Evolutionary conservation across 2,329 filamentous ascomycete genomes (phyloP).

Genomic region (Microdochium bolleyi): DNA sequence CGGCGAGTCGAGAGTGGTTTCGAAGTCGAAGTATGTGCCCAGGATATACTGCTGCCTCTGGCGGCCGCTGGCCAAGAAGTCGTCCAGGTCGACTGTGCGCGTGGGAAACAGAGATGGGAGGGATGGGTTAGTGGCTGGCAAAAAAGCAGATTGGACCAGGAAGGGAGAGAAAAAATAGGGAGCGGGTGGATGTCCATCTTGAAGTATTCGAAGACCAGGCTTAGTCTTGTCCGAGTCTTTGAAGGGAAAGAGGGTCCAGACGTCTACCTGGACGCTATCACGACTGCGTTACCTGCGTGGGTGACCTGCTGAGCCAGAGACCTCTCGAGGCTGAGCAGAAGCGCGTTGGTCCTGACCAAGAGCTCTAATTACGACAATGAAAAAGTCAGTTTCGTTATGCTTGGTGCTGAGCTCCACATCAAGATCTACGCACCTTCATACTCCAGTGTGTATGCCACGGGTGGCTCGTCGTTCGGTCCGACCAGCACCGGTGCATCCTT

Average conservation of each 20-base stretch:
- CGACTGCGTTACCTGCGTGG: constrained; percentile 56
- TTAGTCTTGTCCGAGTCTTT: too few relatives aligned
- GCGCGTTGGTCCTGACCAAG: constrained; percentile 52
- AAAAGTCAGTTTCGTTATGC: not conserved
- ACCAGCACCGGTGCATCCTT: constrained; percentile 45
- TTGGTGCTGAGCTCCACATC: not conserved
- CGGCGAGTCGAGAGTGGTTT: not conserved
- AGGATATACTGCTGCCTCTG: not conserved
- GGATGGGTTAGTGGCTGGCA: not conserved
- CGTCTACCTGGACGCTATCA: constrained; percentile 39
- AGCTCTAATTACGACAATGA: constrained; percentile 46
- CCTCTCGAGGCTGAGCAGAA: constrained; percentile 59
- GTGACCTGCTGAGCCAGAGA: constrained; percentile 52
- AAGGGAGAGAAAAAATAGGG: not conserved
- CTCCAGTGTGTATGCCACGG: constrained; percentile 61
- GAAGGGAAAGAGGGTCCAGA: not conserved
- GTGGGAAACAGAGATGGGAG: not conserved
- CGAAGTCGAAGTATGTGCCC: not conserved
- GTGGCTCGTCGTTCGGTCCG: constrained; percentile 52
- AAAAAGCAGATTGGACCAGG: not conserved
- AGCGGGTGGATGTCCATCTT: too few relatives aligned
- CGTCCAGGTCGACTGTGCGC: not conserved
- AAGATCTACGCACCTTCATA: constrained; percentile 53
- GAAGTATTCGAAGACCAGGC: too few relatives aligned
- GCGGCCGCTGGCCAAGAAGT: not conserved